A percentile compares a stretch with the other conserved stretches of the same genome.
These are phyloP conservation scores for Botrytis pseudocinerea DNA, from an alignment of 2,329 filamentous ascomycete genomes.

Conservation along the genomic window DNA sequence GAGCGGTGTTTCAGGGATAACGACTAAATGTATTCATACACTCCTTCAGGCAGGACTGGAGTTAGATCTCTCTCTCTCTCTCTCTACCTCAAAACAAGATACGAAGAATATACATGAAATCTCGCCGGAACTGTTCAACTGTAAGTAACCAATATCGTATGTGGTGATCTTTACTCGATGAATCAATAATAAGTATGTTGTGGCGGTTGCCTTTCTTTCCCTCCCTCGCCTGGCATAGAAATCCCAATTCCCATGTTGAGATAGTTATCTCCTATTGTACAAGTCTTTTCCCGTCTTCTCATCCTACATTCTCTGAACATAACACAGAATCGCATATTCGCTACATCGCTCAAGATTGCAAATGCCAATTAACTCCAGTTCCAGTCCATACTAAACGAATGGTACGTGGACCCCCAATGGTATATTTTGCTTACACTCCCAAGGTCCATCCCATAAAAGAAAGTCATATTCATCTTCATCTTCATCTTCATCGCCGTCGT, in stretches of 20 bases:
- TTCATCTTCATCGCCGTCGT: constrained; percentile 1
- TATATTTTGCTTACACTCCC: constrained; percentile 21
- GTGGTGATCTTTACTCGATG: not conserved
- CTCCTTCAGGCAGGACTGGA: too few species aligned
- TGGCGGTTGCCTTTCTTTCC: not conserved
- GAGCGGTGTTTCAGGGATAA: not conserved
- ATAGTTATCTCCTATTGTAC: constrained; percentile 2
- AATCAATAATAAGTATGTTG: not conserved
- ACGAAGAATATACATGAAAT: constrained; percentile 8
- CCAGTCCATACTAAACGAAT: constrained; percentile 20
- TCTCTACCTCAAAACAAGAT: not conserved
- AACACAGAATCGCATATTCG: not conserved
- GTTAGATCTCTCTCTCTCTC: not conserved
- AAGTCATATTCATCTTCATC: constrained; percentile 20
- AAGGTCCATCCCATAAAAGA: constrained; percentile 18
- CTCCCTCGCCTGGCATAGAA: not conserved
- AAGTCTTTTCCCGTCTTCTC: not conserved
- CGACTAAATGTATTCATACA: not conserved
- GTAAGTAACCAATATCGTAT: constrained; percentile 12
- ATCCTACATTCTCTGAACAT: not conserved
- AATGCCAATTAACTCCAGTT: constrained; percentile 16
- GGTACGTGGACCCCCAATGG: constrained; percentile 15
- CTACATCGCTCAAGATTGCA: constrained; percentile 5
- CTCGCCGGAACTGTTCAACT: constrained; percentile 13
- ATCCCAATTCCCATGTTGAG: not conserved